Evolutionary conservation across 768 basidiomycete species (phyloP).

Genomic region (Leccinum rimulosum): DNA sequence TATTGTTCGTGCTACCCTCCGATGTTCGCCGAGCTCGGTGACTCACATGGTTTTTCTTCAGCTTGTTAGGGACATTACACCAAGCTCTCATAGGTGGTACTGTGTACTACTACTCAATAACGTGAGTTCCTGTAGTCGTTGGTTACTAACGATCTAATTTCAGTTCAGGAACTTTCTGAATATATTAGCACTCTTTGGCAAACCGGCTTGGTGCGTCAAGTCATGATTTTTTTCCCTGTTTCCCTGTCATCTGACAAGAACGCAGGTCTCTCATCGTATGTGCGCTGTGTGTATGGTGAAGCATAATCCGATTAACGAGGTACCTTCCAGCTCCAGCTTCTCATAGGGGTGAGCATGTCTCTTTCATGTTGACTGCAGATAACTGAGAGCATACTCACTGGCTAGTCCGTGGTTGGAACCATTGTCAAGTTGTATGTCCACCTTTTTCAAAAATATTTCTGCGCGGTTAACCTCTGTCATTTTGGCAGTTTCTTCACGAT

Average conservation of each 20-base stretch:
- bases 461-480: background rate
- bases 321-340: conserved; percentile 40
- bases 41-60: conserved; percentile 18
- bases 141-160: conserved; percentile 4
- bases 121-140: conserved; percentile 35
- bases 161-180: conserved; percentile 40
- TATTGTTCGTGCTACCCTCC: conserved; percentile 29
- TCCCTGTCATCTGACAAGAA: conserved; percentile 16
- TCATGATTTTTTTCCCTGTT: background rate
- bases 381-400: conserved; percentile 1
- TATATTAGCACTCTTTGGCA: conserved; percentile 34
- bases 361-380: background rate
- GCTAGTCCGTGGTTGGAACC: conserved; percentile 50
- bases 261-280: conserved; percentile 51
- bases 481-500: conserved; percentile 48
- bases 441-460: background rate
- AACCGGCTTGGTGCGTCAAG: conserved; percentile 44
- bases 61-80: conserved; percentile 47
- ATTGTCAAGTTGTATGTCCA: conserved; percentile 53
- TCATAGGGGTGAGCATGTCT: conserved; percentile 35
- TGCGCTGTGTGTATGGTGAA: conserved; percentile 7
- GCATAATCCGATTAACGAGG: conserved; percentile 1
- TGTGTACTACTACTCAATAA: conserved; percentile 53
- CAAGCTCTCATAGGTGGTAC: conserved; percentile 51
- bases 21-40: background rate